phyloP scores from a whole-genome alignment of 2,329 filamentous ascomycete species.

The Alternaria alternata region DNA sequence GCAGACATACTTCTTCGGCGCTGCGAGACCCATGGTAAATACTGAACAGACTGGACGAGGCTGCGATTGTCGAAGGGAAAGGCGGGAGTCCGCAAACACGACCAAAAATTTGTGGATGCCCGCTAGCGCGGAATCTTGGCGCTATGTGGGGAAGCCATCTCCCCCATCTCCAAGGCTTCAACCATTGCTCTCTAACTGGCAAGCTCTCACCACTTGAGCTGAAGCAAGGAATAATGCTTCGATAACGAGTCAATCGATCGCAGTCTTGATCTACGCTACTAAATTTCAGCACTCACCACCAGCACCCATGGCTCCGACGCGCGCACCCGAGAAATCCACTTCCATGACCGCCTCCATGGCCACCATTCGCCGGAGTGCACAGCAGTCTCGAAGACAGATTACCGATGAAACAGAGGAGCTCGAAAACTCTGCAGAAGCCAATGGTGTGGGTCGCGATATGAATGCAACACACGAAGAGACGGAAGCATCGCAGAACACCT shows the following conservation, averaged over 20 bases:
- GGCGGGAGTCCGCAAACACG: conserved; percentile 26
- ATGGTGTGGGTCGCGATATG: conserved; percentile 12
- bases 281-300: conserved; percentile 23
- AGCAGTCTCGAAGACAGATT: conserved; percentile 13
- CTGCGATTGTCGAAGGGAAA: conserved; percentile 13
- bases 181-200: not conserved
- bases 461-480: conserved; percentile 9
- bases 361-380: conserved; percentile 17
- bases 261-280: conserved; percentile 12
- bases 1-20: conserved; percentile 67
- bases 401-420: conserved; percentile 16
- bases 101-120: conserved; percentile 42
- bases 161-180: not conserved
- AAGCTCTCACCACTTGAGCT: not conserved
- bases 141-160: conserved; percentile 26
- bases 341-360: conserved; percentile 5
- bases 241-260: conserved; percentile 4
- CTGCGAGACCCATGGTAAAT: conserved; percentile 71
- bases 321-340: conserved; percentile 20
- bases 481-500: conserved; percentile 15
- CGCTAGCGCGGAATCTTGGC: conserved; percentile 43
- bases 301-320: conserved; percentile 27
- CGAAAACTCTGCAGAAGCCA: conserved; percentile 3
- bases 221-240: not conserved
- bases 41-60: conserved; percentile 9